Percentiles rank a stretch among this genome's conserved stretches.
phyloP scores from a whole-genome alignment of 1,139 yeast species.

The Kodamaea sp. region DNA sequence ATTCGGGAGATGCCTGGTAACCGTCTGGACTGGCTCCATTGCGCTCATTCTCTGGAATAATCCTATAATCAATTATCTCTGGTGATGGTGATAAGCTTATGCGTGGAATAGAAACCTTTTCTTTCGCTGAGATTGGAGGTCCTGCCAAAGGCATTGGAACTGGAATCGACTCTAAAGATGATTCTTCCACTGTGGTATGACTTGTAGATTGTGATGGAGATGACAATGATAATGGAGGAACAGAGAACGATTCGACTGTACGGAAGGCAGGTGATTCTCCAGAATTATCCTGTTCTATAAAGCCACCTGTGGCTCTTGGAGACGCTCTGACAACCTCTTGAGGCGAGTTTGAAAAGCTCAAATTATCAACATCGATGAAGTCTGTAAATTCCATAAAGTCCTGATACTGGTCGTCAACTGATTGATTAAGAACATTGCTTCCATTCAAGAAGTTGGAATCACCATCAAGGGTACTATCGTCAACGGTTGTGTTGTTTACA shows the following conservation, averaged over 20 bases:
- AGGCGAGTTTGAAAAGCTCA: slow-evolving; percentile 29
- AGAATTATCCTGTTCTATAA: too few relatives aligned
- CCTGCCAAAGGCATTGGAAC: slow-evolving; percentile 9
- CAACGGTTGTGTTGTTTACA: slow-evolving; percentile 6
- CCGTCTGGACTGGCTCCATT: background rate
- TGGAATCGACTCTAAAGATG: slow-evolving; percentile 1
- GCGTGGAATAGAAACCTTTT: background rate
- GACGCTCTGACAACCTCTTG: slow-evolving; percentile 1
- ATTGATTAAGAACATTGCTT: background rate
- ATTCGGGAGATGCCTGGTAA: slow-evolving; percentile 16
- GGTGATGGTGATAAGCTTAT: slow-evolving; percentile 7
- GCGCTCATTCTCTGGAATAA: background rate
- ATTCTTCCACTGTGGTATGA: background rate
- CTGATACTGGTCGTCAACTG: slow-evolving; percentile 33
- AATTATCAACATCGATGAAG: slow-evolving; percentile 59
- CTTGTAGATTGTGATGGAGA: slow-evolving; percentile 8
- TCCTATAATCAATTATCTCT: slow-evolving; percentile 1
- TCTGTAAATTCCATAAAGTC: slow-evolving; percentile 55
- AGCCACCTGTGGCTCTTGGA: slow-evolving; percentile 1
- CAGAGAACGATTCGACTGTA: slow-evolving; percentile 1
- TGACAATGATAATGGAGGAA: slow-evolving; percentile 5
- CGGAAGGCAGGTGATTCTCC: background rate
- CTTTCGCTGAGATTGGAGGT: slow-evolving; percentile 6
- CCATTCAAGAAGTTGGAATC: slow-evolving; percentile 3
- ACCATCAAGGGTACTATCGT: slow-evolving; percentile 1